phyloP scores from a whole-genome alignment of 2,329 filamentous ascomycete genomes.

The Emergomyces orientalis region DNA sequence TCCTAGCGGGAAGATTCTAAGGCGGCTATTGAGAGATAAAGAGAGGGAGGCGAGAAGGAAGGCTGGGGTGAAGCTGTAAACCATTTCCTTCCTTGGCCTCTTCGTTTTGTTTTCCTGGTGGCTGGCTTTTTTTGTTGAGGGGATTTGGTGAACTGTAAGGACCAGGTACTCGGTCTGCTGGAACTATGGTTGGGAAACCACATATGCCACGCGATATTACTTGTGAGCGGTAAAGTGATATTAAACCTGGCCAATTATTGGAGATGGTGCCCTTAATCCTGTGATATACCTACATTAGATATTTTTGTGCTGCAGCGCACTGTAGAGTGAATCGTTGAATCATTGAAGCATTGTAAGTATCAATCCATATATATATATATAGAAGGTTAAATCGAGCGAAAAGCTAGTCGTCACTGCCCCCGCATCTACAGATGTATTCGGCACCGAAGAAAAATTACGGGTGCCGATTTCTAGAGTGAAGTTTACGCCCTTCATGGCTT shows the following conservation, averaged over 20 bases:
- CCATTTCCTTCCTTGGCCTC: neutral
- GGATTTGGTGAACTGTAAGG: neutral
- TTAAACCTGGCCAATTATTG: neutral
- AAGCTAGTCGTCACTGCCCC: neutral
- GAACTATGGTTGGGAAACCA: neutral
- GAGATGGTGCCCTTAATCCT: no score
- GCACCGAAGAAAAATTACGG: no score
- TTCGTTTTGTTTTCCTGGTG: neutral
- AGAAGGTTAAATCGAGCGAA: no score
- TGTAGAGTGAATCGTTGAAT: neutral
- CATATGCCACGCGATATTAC: neutral
- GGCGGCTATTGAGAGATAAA: conserved; percentile 59
- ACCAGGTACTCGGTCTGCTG: neutral
- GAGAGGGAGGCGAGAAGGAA: conserved; percentile 60
- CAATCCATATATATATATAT: neutral
- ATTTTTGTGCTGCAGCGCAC: neutral
- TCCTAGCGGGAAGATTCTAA: conserved; percentile 54
- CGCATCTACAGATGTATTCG: no score
- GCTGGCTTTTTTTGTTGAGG: neutral
- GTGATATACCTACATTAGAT: neutral
- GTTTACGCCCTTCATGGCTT: neutral
- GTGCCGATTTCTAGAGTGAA: neutral
- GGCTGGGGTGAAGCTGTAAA: conserved; percentile 56
- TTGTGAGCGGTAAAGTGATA: neutral
- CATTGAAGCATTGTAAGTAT: neutral